Evolutionary conservation across 176 grass and related monocot genomes (phyloP), one percentile per base, ranked within the genome.

Genomic region (Canna indica): DNA sequence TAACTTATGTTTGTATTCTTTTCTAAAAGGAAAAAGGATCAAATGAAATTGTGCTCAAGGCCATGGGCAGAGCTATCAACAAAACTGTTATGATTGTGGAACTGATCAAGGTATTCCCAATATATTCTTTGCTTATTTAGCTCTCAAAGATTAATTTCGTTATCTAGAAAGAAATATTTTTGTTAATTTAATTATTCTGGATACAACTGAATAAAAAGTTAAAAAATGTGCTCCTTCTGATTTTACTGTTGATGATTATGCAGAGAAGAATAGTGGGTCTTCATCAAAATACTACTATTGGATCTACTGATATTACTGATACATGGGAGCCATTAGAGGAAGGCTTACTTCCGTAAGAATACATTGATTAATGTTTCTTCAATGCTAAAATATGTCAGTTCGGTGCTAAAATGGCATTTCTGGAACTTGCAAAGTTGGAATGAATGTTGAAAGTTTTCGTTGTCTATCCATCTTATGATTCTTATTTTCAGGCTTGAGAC

Each of bases 301-400:
- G 84, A 54, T 99, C 94, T n/a, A 93, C 90, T 69, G 94, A 99
- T 82, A 99, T 93, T 47, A 99, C 94, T 26, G 94, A 99, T 71
- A 99, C 74, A 48, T 99, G 94, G 94, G 94, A 99, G 77, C 94
- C 94, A 28, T 73, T 99, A 47, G 94, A 99, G 84, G 94, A 99
- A 90, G 94, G 94, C 77, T 36, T 99, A 62, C 94, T 99, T 35
- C 94, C 94, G 94, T 99, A 88, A 85, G 85, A 66, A 84, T 54
- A 36, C 30, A 66, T 25, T n/a, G 20, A 47, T 52, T 33, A 60
- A 13, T 17, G 62, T 56, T 69, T 67, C 0, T 65, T 74, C 72
- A 15, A 39, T 79, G 42, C 73, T 56, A 47, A 31, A 57, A 75
- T 18, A 69, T 46, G 16, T 68, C 25, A 16, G 24, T 47, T 73